These are phyloP conservation scores for Dendrocalamus latiflorus DNA, from an alignment of 202 grass and related monocot species.

Conservation along the genomic window DNA sequence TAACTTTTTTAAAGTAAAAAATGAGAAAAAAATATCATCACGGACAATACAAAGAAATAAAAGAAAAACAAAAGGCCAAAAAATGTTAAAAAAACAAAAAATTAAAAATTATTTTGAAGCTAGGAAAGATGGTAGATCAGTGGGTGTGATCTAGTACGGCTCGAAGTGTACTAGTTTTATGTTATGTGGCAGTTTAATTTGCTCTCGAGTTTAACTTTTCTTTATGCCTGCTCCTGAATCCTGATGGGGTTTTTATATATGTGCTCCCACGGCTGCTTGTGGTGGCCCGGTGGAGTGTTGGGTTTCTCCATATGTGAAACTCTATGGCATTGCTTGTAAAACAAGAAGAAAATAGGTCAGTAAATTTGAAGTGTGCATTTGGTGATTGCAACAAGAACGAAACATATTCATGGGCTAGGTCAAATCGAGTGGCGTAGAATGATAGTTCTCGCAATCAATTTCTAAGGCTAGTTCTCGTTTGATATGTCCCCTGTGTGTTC, in stretches of 20 bases:
- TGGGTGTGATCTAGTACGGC: background rate
- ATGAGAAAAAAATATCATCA: no score
- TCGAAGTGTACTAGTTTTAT: background rate
- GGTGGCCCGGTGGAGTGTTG: no score
- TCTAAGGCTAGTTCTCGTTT: background rate
- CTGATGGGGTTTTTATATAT: background rate
- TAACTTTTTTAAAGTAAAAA: no score
- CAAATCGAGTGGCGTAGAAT: no score
- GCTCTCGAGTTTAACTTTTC: background rate
- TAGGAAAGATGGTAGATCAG: background rate
- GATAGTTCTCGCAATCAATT: no score
- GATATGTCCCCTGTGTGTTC: background rate
- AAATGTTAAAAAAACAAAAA: no score
- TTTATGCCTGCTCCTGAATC: background rate
- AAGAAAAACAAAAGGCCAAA: no score
- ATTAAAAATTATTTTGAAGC: no score
- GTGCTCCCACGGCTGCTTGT: background rate
- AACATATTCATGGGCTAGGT: background rate
- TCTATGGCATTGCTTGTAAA: background rate
- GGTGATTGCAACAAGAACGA: background rate
- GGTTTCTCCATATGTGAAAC: background rate
- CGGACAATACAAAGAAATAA: no score
- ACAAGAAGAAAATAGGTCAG: background rate
- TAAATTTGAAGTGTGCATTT: background rate
- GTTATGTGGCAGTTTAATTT: background rate